phyloP scores from a whole-genome alignment of 2,329 filamentous ascomycete species.

The Geosmithia flava region DNA sequence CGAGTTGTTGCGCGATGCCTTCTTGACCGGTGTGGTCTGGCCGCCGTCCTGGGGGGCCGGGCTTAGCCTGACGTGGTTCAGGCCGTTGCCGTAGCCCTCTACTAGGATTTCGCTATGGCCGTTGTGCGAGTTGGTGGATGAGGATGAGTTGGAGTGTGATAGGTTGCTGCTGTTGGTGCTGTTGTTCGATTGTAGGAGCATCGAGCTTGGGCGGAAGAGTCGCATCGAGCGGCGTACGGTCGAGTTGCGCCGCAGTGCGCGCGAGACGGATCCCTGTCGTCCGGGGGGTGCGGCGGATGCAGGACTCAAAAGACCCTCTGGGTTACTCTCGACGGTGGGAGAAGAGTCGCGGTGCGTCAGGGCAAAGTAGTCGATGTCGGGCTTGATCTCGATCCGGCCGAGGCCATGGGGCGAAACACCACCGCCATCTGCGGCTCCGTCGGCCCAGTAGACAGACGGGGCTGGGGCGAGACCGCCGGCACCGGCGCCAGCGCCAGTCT shows the following conservation, averaged over 20 bases:
- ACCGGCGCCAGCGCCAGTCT: not conserved
- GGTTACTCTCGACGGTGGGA: not conserved
- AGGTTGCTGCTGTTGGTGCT: conserved; percentile 6
- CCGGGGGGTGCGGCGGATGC: conserved; percentile 3
- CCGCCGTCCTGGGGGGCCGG: not conserved
- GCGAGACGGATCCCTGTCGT: conserved; percentile 12
- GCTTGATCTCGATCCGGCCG: conserved; percentile 30
- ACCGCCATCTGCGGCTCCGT: not conserved
- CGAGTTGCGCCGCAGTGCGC: conserved; percentile 16
- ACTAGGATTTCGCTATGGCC: conserved; percentile 38
- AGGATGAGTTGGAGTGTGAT: not conserved
- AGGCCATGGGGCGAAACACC: not conserved
- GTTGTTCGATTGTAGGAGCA: conserved; percentile 7
- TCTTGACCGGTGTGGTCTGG: conserved; percentile 1
- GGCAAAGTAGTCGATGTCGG: conserved; percentile 43
- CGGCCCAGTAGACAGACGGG: conserved; percentile 5
- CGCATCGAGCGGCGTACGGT: conserved; percentile 21
- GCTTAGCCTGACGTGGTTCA: conserved; percentile 19
- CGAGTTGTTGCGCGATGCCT: conserved; percentile 9
- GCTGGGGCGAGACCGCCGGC: conserved; percentile 4
- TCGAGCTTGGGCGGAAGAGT: conserved; percentile 13
- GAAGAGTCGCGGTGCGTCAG: conserved; percentile 20
- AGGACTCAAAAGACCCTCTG: not conserved
- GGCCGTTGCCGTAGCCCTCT: conserved; percentile 41
- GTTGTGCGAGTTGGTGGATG: not conserved